Evolutionary conservation across 495 filamentous ascomycete genomes (phyloP).

Genomic region (Haplographium delicatum): DNA sequence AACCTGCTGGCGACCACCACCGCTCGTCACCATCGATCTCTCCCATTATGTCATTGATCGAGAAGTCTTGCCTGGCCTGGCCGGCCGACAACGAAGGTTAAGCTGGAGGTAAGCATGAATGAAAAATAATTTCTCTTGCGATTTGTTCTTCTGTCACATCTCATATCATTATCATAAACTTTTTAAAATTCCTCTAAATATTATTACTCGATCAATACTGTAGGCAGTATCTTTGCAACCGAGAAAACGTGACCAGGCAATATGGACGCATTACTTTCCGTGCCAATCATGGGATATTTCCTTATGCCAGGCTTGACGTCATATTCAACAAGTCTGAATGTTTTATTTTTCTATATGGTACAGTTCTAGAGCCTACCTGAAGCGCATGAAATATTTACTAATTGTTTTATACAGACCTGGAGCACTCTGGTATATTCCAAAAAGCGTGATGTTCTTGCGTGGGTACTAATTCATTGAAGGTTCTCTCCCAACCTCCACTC

Average conservation of each 20-base stretch:
- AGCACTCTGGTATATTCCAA: constrained; percentile 51
- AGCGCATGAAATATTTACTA: constrained; percentile 21
- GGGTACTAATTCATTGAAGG: neutral
- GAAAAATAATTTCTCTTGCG: too few species aligned
- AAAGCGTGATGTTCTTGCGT: neutral
- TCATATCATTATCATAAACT: neutral
- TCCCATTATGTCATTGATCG: neutral
- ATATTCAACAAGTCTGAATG: constrained; percentile 74
- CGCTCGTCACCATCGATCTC: too few species aligned
- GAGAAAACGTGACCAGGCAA: constrained; percentile 13
- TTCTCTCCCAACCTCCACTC: constrained; percentile 68
- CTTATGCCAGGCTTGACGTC: constrained; percentile 44
- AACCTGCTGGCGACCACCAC: too few species aligned
- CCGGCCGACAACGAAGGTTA: neutral
- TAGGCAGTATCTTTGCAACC: too few species aligned
- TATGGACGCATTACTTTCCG: constrained; percentile 61
- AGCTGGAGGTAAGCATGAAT: neutral
- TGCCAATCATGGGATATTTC: constrained; percentile 67
- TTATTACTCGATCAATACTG: too few species aligned
- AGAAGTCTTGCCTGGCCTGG: neutral
- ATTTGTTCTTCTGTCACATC: neutral
- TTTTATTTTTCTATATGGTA: constrained; percentile 78
- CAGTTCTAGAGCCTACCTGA: neutral
- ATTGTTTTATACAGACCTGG: constrained; percentile 53
- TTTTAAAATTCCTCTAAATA: neutral